Conservation (phyloP, 2,329 filamentous ascomycete genomes). For the Alternaria solani region DNA sequence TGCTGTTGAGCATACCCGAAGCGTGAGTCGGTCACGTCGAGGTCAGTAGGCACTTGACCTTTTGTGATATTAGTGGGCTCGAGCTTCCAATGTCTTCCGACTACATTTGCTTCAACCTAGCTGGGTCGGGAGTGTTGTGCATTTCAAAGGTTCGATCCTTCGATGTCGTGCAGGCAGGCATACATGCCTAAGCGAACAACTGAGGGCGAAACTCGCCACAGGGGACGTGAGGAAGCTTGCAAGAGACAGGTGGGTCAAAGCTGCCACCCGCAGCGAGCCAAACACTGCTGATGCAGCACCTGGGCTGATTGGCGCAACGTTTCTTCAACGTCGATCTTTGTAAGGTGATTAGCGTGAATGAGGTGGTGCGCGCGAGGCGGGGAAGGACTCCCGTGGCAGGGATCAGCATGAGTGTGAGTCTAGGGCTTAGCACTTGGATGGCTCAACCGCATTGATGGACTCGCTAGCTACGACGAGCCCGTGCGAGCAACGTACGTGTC, state of each 20-base stretch:
- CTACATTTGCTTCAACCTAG: conserved; percentile 7
- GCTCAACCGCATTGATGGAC: conserved; percentile 19
- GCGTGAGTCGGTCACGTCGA: not conserved
- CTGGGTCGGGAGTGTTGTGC: conserved; percentile 11
- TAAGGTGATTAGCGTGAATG: conserved; percentile 18
- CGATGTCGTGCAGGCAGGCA: conserved; percentile 20
- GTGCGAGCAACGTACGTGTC: conserved; percentile 8
- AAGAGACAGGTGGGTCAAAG: conserved; percentile 12
- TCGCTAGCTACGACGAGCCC: conserved; percentile 15
- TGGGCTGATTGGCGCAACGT: conserved; percentile 24
- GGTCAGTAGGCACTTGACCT: not conserved
- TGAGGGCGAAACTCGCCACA: conserved; percentile 6
- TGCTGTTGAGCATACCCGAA: not conserved
- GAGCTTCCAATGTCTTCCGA: not conserved
- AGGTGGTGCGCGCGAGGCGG: conserved; percentile 21
- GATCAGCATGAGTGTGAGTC: conserved; percentile 11
- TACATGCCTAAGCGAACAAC: conserved; percentile 27
- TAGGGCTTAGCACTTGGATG: conserved; percentile 20
- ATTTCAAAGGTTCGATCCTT: conserved; percentile 16
- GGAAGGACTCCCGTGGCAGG: conserved; percentile 26
- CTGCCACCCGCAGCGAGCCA: conserved; percentile 15
- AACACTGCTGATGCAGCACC: conserved; percentile 17
- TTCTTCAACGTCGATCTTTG: conserved; percentile 22
- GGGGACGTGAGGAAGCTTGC: conserved; percentile 9
- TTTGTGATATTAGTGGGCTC: not conserved